These are phyloP conservation scores for Sechiopsis laciniata DNA, from an alignment of 306 rosid genomes.

Conservation along the genomic window DNA sequence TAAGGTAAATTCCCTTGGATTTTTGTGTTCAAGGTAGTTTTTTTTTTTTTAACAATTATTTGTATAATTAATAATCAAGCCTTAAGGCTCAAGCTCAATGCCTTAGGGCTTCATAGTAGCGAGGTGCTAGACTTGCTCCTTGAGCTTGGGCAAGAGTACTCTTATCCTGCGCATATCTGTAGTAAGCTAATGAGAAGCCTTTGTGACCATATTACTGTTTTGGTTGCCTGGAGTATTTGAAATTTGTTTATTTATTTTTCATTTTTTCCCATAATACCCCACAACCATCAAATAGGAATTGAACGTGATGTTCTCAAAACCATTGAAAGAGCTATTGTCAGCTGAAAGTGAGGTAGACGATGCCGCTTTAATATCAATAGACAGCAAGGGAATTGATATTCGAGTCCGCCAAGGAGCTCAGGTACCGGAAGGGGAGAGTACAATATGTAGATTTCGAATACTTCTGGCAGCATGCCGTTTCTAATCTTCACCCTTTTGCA, in stretches of 20 bases:
- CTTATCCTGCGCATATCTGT: not conserved
- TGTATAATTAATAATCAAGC: too few species aligned
- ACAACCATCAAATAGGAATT: slow-evolving; percentile 46
- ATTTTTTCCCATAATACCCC: too few species aligned
- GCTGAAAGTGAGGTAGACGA: slow-evolving; percentile 87
- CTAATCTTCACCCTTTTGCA: slow-evolving; percentile 27
- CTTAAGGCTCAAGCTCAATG: too few species aligned
- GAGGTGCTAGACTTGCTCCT: too few species aligned
- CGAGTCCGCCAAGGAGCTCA: slow-evolving; percentile 99
- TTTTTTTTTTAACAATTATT: too few species aligned
- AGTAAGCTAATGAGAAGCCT: not conserved
- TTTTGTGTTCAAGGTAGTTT: too few species aligned
- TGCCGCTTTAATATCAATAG: slow-evolving; percentile 94
- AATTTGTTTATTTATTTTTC: too few species aligned
- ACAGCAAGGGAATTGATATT: slow-evolving; percentile 90
- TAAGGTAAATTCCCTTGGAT: too few species aligned
- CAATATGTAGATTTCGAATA: not conserved
- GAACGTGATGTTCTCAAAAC: slow-evolving; percentile 91
- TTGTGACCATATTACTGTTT: not conserved
- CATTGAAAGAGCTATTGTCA: slow-evolving; percentile 73
- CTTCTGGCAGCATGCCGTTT: not conserved
- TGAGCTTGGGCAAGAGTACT: too few species aligned
- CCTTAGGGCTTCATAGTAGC: too few species aligned
- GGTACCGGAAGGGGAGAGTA: slow-evolving; percentile 34
- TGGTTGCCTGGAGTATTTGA: not conserved